Conservation (phyloP, 108 stramenopile species). For the Pseudonitzschia pungens region DNA sequence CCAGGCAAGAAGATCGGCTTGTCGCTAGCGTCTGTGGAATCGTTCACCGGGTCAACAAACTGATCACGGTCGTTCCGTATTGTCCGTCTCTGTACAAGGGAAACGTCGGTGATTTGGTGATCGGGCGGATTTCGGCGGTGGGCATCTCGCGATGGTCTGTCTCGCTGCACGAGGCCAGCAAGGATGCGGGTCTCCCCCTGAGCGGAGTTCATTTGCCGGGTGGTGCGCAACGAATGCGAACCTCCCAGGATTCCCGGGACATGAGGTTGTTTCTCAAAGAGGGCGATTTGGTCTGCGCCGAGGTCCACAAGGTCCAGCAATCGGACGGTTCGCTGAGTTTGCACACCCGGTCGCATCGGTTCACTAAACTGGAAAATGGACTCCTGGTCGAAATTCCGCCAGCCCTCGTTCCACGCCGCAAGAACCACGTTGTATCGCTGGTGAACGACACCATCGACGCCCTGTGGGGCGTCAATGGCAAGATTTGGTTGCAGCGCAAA, state of each 20-base stretch:
- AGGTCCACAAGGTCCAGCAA: slow-evolving; percentile 82
- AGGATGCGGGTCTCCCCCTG: slow-evolving; percentile 82
- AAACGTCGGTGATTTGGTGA: slow-evolving; percentile 96
- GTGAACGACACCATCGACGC: slow-evolving; percentile 50
- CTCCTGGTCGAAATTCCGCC: slow-evolving; percentile 78
- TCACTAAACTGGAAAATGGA: slow-evolving; percentile 95
- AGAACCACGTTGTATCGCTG: slow-evolving; percentile 65
- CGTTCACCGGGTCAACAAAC: slow-evolving; percentile 94
- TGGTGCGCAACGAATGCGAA: slow-evolving; percentile 93
- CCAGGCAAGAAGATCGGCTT: slow-evolving; percentile 53
- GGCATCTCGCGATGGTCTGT: slow-evolving; percentile 91
- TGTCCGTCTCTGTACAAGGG: slow-evolving; percentile 66
- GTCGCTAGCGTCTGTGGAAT: slow-evolving; percentile 89
- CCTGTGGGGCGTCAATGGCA: slow-evolving; percentile 81
- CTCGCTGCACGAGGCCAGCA: slow-evolving; percentile 28
- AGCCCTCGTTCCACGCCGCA: slow-evolving; percentile 70
- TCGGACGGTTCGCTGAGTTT: slow-evolving; percentile 83
- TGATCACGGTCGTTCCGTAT: slow-evolving; percentile 91
- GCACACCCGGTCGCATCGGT: slow-evolving; percentile 90
- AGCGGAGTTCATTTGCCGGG: slow-evolving; percentile 91
- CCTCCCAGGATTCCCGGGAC: slow-evolving; percentile 92
- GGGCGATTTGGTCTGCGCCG: slow-evolving; percentile 91
- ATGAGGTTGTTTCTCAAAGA: slow-evolving; percentile 90
- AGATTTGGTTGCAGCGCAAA: slow-evolving; percentile 86
- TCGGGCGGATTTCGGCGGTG: slow-evolving; percentile 91